Evolutionary conservation across 164 flowering plant species (phyloP), one percentile per base, ranked within the genome.

Genomic region (Malania oleifera): DNA sequence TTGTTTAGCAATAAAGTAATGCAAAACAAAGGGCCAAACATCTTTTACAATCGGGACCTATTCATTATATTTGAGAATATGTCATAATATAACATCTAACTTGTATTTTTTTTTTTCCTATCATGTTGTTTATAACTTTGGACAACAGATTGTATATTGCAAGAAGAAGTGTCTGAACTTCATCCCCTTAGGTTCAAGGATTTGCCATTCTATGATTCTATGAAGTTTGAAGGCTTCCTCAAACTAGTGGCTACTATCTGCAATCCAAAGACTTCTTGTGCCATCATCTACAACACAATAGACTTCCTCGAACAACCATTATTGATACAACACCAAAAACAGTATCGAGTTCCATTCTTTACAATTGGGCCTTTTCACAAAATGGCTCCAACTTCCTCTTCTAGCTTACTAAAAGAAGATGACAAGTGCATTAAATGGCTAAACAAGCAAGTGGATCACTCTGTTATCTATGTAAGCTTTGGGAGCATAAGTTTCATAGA

Each of bases 161-260:
- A 41, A 19, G 72, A 63, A 0, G 14, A 43, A 8, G 69, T 72
- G 23, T 72, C 74, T 0, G 53, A 54, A 17, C 51, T 57, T 22
- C 60, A 52, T 65, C 69, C 65, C 2, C 62, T 74, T n/a, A 35
- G 68, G 22, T 59, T 46, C 54, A 69, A 69, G 49, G 72, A 69
- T 35, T 26, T 69, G 4, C 64, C 68, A 1, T 5, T 54, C n/a
- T 46, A 50, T 13, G 28, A 10, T 13, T 34, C 12, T 28, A 40
- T 13, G 3, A 14, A 14, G 1, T 1, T 35, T 8, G 44, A 57
- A 20, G 25, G 17, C 4, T 29, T 25, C 2, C 1, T 53, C 24
- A 3, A 59, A 18, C n/a, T 62, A 12, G 11, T 55, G 18, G 18
- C 20, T n/a, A 9, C 20, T 1, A 14, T 29, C 6, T 1, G 37